Evolutionary conservation across 371 early-diverging fungal genomes (phyloP), one percentile per base, ranked within the genome.

Genomic region (Syncephalastrum monosporum): DNA sequence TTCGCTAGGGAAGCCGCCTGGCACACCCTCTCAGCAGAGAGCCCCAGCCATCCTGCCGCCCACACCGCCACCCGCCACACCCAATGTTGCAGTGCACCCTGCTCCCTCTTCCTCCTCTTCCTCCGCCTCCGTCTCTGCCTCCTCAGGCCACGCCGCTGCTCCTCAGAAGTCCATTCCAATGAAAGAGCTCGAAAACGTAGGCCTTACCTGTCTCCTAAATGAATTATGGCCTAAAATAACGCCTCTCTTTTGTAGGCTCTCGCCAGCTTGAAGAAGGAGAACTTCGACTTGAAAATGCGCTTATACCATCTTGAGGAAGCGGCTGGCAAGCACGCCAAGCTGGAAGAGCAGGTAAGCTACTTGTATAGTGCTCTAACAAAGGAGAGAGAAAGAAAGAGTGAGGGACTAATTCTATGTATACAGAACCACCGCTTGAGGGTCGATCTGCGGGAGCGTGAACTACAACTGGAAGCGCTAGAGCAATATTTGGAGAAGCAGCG

Each of bases 241-340:
- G 27, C 43, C 33, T 64, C 46, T 29, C 33, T 61, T 53, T 29
- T 54, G 13, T 55, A 77, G 77, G 59, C 69, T 46, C 71, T 73
- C 23, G 54, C 68, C 24, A 71, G 73, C 46, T 59, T 77, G 15
- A 77, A 77, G 60, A 72, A 73, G 59, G 77, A 77, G 61, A 77
- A 73, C 57, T 77, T 77, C 53, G 71, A 77, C 64, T 59, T 77
- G 7, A 77, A 77, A 38, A 49, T 77, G 52, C 54, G 69, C 24
- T 47, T 77, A 2, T 77, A 57, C 53, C 74, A 77, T 57, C 58
- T 67, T 42, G 67, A 73, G 23, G 50, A 41, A 45, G n/a, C 48
- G 27, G 17, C 48, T 53, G 14, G 15, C 12, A 53, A 49, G 10
- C 42, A 7, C 24, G 23, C 44, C 27, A 29, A 56, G 16, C 47